Conservation (phyloP, 1,284 basidiomycete genomes). For the Malassezia globosa region DNA sequence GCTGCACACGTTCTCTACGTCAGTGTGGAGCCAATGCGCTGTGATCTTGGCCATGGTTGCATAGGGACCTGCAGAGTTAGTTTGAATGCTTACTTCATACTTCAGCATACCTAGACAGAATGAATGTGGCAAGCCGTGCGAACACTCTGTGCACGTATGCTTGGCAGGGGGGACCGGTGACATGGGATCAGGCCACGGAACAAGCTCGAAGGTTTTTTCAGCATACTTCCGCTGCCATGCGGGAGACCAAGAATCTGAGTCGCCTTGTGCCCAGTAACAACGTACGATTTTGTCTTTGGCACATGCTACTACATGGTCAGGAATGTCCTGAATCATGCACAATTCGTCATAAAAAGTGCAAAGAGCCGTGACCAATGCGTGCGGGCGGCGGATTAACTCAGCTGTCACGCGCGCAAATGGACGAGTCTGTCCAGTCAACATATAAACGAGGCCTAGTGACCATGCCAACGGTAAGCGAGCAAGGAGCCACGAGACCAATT, state of each 20-base stretch:
- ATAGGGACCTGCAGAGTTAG: neutral
- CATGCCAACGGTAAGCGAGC: constrained; percentile 1
- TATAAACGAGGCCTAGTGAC: neutral
- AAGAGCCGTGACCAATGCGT: constrained; percentile 1
- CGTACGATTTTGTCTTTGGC: neutral
- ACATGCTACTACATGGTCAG: neutral
- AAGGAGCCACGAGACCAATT: neutral
- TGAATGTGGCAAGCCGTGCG: constrained; percentile 6
- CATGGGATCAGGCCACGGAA: neutral
- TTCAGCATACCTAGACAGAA: constrained; percentile 16
- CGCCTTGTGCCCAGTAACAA: constrained; percentile 8
- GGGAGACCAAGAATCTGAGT: constrained; percentile 14
- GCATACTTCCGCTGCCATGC: constrained; percentile 7
- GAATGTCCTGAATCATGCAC: constrained; percentile 2
- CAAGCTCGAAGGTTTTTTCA: constrained; percentile 1
- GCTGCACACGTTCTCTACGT: too few relatives aligned
- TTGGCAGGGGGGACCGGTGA: neutral
- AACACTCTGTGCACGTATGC: constrained; percentile 7
- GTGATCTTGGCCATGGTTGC: constrained; percentile 1
- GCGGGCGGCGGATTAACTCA: neutral
- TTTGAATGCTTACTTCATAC: too few relatives aligned
- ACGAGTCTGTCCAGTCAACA: neutral
- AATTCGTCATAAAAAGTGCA: constrained; percentile 9
- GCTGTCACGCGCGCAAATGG: neutral
- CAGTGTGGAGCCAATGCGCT: constrained; percentile 9